Evolutionary conservation across 345 rosid species (phyloP), one percentile per base, ranked within the genome.

Genomic region (Salix viminalis): DNA sequence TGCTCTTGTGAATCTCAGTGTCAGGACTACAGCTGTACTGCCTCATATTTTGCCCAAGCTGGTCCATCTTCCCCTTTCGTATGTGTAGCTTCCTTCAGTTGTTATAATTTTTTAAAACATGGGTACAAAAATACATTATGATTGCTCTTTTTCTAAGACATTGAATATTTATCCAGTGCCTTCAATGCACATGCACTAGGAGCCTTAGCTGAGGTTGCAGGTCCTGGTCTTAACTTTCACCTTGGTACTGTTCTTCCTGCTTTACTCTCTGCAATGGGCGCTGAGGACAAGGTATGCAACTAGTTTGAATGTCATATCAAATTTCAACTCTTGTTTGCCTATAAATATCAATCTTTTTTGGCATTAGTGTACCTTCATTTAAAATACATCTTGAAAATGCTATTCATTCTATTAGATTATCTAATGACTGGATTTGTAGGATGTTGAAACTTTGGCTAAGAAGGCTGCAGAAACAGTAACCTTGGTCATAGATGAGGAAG

Each of bases 11-110:
- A 46, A 82, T 78, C 75, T 77, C 84, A 96, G 99, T 90, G 99
- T 96, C 73, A 86, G 99, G 84, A 93, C 97, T 56, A 78, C 98
- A n/a, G 99, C 97, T 48, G 98, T 96, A 72, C 87, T 96, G 85
- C 98, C 98, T 79, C 98, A 96, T 88, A 93, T 96, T 80, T 86
- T 96, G 80, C 99, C 99, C 62, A 96, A 92, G 91, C 91, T 96
- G 76, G 92, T 93, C 81, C 90, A 89, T 42, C 90, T 82, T 67
- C 99, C 98, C 48, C 96, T 96, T 65, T 93, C 97, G 99, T 96
- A 91, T 79, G 98, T 82, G 64, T 79, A 81, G 54, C 77, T 76
- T 84, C 77, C 58, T 39, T 66, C 70, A 18, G 76, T 72, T 56
- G 15, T 37, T 81, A 36, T 70, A n/a, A 54, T 42, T 13, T 69